Percentiles rank a stretch among this genome's conserved stretches.
These are phyloP conservation scores for Keqinozyma sinolaborantium DNA, from an alignment of 1,139 yeast species.

Conservation along the genomic window DNA sequence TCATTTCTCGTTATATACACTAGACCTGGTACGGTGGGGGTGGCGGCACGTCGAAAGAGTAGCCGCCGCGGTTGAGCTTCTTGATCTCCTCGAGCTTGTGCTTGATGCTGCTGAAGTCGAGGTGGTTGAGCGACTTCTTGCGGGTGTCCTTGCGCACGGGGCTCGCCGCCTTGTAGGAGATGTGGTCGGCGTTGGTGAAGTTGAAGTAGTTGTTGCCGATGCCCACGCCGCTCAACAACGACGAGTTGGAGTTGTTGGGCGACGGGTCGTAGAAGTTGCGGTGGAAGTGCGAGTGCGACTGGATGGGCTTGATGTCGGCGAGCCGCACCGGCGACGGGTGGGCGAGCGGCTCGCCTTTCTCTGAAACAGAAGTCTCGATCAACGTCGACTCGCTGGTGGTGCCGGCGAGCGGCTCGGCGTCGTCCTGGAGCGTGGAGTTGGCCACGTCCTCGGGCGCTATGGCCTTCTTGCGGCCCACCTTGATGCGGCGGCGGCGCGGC, in stretches of 20 bases:
- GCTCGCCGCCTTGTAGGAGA: slow-evolving; percentile 14
- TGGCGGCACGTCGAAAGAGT: not conserved
- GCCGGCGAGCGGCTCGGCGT: not conserved
- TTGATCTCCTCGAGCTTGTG: slow-evolving; percentile 15
- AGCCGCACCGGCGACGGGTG: slow-evolving; percentile 26
- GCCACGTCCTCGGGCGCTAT: not conserved
- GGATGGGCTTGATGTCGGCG: slow-evolving; percentile 10
- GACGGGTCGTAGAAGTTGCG: slow-evolving; percentile 10
- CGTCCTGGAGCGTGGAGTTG: not conserved
- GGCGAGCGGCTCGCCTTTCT: slow-evolving; percentile 11
- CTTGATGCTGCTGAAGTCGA: slow-evolving; percentile 29
- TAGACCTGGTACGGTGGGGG: slow-evolving; percentile 1
- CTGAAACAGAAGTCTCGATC: not conserved
- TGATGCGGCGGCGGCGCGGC: slow-evolving; percentile 50
- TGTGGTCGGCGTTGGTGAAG: slow-evolving; percentile 21
- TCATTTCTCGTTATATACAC: slow-evolving; percentile 3
- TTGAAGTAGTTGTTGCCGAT: slow-evolving; percentile 35
- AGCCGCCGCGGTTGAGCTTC: slow-evolving; percentile 3
- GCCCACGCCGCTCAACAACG: slow-evolving; percentile 29
- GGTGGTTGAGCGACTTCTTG: slow-evolving; percentile 28
- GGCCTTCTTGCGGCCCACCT: slow-evolving; percentile 22
- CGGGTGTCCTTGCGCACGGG: slow-evolving; percentile 9
- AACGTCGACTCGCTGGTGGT: not conserved
- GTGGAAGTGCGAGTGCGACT: slow-evolving; percentile 17
- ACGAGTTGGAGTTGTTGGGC: slow-evolving; percentile 13